phyloP scores from a whole-genome alignment of 2,329 filamentous ascomycete genomes.

The Pochonia chlamydosporia region DNA sequence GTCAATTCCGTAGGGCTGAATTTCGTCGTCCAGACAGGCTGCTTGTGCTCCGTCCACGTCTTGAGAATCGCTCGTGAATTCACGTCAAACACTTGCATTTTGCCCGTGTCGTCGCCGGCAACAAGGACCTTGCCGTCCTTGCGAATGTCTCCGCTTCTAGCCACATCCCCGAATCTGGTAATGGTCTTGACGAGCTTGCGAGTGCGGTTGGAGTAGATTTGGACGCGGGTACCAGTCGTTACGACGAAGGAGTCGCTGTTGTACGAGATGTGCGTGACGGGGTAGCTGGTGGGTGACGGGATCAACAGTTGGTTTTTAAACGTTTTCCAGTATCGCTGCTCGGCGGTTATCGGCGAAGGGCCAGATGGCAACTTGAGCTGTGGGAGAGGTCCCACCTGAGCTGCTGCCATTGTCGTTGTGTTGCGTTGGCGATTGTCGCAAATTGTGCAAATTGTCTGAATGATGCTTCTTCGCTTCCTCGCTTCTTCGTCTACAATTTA shows the following conservation, averaged over 20 bases:
- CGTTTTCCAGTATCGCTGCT: constrained; percentile 93
- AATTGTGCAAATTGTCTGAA: constrained; percentile 5
- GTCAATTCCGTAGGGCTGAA: constrained; percentile 91
- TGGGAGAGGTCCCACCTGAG: constrained; percentile 74
- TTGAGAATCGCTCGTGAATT: constrained; percentile 83
- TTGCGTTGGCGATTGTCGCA: neutral
- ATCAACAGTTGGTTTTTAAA: constrained; percentile 90
- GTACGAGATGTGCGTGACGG: constrained; percentile 85
- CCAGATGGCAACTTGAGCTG: constrained; percentile 79
- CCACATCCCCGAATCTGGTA: constrained; percentile 86
- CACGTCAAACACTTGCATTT: constrained; percentile 93
- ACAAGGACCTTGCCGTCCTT: constrained; percentile 84
- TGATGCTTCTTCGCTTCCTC: neutral
- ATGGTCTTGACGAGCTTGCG: constrained; percentile 92
- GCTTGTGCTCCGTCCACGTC: constrained; percentile 92
- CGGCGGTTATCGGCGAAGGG: constrained; percentile 76
- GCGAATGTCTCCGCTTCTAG: constrained; percentile 82
- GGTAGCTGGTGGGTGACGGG: constrained; percentile 83
- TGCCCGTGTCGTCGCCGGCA: constrained; percentile 85
- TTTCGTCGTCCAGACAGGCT: constrained; percentile 85
- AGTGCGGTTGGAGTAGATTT: constrained; percentile 89
- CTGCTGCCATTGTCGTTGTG: constrained; percentile 53
- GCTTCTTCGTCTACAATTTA: neutral
- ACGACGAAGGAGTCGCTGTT: constrained; percentile 76
- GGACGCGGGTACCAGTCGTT: constrained; percentile 88